A percentile compares a stretch with the other conserved stretches of the same genome.
Evolutionary conservation across 176 grass and related monocot species (phyloP).

Genomic region (Zizania latifolia): DNA sequence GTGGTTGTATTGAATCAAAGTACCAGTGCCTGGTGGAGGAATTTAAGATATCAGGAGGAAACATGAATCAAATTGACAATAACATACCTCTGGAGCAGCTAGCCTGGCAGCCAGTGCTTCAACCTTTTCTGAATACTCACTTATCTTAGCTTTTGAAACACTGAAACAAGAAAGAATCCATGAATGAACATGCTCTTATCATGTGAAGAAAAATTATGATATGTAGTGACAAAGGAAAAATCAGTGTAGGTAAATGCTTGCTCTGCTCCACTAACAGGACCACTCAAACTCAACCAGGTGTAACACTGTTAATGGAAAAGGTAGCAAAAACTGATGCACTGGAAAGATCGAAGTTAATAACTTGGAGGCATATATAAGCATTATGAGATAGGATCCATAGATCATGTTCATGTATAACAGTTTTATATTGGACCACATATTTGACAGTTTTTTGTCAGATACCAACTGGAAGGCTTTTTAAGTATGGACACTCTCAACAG

Average conservation of each 20-base stretch:
- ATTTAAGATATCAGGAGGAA: background rate
- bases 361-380: background rate
- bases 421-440: background rate
- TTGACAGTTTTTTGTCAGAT: background rate
- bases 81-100: conserved; percentile 38
- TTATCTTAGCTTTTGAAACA: conserved; percentile 80
- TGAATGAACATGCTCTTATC: conserved; percentile 10
- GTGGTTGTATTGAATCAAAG: background rate
- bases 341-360: background rate
- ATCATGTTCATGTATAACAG: background rate
- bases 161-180: conserved; percentile 28
- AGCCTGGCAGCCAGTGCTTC: conserved; percentile 75
- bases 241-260: background rate
- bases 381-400: background rate
- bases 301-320: conserved; percentile 12
- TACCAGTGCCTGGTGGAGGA: background rate
- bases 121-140: conserved; percentile 87
- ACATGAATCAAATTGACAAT: background rate
- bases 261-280: background rate
- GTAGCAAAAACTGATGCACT: background rate
- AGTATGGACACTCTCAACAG: background rate
- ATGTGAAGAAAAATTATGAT: background rate
- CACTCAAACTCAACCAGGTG: background rate
- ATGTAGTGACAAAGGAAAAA: background rate
- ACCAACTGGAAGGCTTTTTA: background rate